Conservation (phyloP, 2,329 filamentous ascomycete genomes). For the Seiridium cupressi region DNA sequence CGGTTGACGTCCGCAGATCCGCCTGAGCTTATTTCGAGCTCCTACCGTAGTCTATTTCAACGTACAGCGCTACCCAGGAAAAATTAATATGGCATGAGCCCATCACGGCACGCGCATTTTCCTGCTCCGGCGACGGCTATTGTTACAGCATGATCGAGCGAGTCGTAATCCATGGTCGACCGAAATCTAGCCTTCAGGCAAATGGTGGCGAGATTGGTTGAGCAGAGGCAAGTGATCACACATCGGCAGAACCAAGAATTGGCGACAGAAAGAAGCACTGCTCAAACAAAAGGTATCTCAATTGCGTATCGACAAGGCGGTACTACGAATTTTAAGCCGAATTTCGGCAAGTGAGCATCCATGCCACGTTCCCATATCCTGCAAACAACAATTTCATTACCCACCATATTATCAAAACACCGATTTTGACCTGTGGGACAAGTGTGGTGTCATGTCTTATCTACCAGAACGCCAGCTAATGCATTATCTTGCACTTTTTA, state of each 20-base stretch:
- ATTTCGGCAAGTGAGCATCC: neutral
- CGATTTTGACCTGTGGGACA: neutral
- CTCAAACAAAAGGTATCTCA: conserved; percentile 3
- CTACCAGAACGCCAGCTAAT: neutral
- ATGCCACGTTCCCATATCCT: neutral
- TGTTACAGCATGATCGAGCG: too few relatives aligned
- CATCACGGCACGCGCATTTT: neutral
- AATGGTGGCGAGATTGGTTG: too few relatives aligned
- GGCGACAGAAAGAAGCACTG: neutral
- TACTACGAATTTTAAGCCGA: neutral
- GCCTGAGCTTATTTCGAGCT: neutral
- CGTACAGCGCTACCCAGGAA: neutral
- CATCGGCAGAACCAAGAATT: too few relatives aligned
- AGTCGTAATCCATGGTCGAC: too few relatives aligned
- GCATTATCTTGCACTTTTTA: neutral
- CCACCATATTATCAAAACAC: neutral
- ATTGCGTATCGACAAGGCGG: neutral
- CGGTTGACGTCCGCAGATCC: neutral
- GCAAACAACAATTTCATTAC: neutral
- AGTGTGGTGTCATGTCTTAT: neutral
- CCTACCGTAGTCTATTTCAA: neutral
- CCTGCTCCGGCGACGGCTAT: too few relatives aligned
- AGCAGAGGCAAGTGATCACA: too few relatives aligned
- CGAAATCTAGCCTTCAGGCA: too few relatives aligned
- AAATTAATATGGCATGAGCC: neutral